Conservation (phyloP, 164 flowering plant genomes). For the Magnolia changhungtana region DNA sequence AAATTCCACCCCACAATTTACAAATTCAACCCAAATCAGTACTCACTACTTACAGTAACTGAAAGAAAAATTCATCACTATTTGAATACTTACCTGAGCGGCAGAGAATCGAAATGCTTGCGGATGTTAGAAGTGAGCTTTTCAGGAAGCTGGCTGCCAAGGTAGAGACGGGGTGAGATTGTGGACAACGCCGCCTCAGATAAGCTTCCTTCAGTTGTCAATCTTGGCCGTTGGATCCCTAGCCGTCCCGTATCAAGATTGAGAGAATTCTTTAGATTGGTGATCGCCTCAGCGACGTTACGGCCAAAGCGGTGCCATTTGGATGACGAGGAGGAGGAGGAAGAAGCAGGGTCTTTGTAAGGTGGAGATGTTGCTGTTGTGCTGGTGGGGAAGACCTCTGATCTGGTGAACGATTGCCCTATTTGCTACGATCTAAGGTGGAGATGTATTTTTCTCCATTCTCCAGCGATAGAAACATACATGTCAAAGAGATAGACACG, state of each 20-base stretch:
- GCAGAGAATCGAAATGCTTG: conserved; percentile 86
- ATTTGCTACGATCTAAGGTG: no score
- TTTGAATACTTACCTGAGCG: conserved; percentile 50
- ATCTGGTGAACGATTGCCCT: conserved; percentile 32
- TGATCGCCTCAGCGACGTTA: conserved; percentile 74
- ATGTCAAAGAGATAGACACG: no score
- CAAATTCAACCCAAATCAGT: not conserved
- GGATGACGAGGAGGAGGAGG: conserved; percentile 20
- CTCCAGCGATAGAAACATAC: no score
- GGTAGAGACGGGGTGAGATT: conserved; percentile 79
- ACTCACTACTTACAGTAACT: not conserved
- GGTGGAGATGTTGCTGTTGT: conserved; percentile 2
- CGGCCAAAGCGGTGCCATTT: conserved; percentile 64
- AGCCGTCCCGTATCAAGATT: conserved; percentile 60
- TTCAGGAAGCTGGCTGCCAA: conserved; percentile 95
- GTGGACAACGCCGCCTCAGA: conserved; percentile 77
- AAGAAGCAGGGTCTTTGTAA: conserved; percentile 22
- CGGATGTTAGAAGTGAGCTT: conserved; percentile 81
- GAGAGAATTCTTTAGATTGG: conserved; percentile 68
- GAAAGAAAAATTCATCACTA: not conserved
- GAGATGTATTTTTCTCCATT: no score
- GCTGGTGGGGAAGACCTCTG: conserved; percentile 36
- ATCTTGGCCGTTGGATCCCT: conserved; percentile 37
- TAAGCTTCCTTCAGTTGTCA: conserved; percentile 49
- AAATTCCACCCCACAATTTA: not conserved